Evolutionary conservation across 495 filamentous ascomycete species (phyloP).

Genomic region (Lasiosphaeriaceae sp.): DNA sequence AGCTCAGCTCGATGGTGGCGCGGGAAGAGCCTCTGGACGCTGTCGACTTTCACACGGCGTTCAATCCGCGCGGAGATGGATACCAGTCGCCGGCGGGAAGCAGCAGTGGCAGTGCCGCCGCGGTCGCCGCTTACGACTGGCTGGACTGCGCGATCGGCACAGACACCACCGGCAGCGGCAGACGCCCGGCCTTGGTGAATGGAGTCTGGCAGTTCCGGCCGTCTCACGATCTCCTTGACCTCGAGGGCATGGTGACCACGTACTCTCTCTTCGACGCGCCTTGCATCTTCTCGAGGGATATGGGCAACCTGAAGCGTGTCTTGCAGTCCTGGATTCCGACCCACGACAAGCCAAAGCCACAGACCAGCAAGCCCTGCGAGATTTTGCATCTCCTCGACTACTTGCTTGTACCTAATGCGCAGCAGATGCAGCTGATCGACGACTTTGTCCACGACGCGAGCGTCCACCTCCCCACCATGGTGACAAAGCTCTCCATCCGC

Average conservation of each 20-base stretch:
- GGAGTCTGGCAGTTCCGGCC: conserved; percentile 7
- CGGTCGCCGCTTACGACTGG: conserved; percentile 45
- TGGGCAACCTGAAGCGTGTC: neutral
- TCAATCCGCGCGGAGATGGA: conserved; percentile 49
- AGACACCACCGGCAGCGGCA: conserved; percentile 24
- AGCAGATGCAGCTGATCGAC: conserved; percentile 1
- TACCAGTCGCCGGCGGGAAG: conserved; percentile 44
- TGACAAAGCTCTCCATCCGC: neutral
- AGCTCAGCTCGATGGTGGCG: conserved; percentile 8
- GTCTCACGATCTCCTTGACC: neutral
- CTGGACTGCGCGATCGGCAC: conserved; percentile 44
- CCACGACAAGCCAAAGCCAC: neutral
- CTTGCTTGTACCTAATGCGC: neutral
- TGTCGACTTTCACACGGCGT: conserved; percentile 38
- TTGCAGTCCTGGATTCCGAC: neutral
- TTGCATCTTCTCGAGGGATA: neutral
- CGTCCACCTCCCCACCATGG: neutral
- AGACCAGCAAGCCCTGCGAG: neutral
- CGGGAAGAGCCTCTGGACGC: conserved; percentile 7
- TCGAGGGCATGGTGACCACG: neutral
- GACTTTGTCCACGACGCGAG: neutral
- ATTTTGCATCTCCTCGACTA: conserved; percentile 4
- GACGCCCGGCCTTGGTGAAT: neutral
- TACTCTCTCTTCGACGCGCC: neutral
- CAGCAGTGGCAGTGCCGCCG: conserved; percentile 39